These are phyloP conservation scores for Daldinia sp. DNA, from an alignment of 2,329 filamentous ascomycete genomes.

Conservation along the genomic window DNA sequence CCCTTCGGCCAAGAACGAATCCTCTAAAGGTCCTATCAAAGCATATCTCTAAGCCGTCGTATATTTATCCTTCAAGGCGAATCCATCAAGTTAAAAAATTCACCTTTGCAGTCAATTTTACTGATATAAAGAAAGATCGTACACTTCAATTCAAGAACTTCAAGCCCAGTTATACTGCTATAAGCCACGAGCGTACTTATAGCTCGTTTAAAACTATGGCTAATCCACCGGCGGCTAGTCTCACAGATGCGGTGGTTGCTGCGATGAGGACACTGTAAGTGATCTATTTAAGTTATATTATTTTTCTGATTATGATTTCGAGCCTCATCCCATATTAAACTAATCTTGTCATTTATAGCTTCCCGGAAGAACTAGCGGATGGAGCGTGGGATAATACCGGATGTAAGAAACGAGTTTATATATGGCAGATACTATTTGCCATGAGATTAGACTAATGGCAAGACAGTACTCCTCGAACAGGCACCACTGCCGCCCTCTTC, in stretches of 20 bases:
- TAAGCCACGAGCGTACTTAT: constrained; percentile 13
- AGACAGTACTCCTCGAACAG: constrained; percentile 64
- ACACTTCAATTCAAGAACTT: neutral
- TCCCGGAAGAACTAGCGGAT: constrained; percentile 90
- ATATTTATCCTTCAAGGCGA: neutral
- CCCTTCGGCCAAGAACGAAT: constrained; percentile 14
- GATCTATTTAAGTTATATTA: neutral
- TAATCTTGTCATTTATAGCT: constrained; percentile 63
- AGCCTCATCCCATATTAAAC: neutral
- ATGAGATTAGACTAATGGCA: constrained; percentile 22
- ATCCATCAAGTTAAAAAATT: constrained; percentile 1
- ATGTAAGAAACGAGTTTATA: constrained; percentile 40
- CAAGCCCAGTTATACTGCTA: neutral
- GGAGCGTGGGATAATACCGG: constrained; percentile 97
- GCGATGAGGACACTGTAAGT: constrained; percentile 84
- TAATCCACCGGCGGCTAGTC: constrained; percentile 46
- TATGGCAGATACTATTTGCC: neutral
- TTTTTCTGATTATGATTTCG: neutral
- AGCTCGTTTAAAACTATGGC: constrained; percentile 45
- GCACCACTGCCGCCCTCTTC: constrained; percentile 71
- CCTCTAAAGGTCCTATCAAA: constrained; percentile 18
- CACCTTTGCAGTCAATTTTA: neutral
- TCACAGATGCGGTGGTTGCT: constrained; percentile 73
- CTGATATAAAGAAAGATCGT: neutral
- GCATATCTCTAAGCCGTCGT: constrained; percentile 5